Evolutionary conservation across 2,329 filamentous ascomycete species (phyloP).

Genomic region (Xylaria hypoxylon): DNA sequence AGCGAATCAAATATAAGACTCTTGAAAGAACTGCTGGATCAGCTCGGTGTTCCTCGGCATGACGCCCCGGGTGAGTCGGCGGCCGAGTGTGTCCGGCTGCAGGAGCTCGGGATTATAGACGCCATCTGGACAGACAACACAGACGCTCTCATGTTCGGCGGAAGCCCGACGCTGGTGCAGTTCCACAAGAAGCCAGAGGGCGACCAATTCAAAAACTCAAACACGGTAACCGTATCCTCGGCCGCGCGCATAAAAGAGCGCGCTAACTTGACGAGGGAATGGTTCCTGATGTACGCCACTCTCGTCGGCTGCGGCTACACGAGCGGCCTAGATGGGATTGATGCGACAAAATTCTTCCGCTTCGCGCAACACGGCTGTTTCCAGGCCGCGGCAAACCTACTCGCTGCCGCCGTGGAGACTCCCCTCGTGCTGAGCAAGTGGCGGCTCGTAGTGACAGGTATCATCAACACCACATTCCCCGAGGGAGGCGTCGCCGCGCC

Average conservation of each 20-base stretch:
- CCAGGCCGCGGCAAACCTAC: slow-evolving; percentile 37
- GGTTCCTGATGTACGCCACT: slow-evolving; percentile 44
- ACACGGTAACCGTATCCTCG: slow-evolving; percentile 32
- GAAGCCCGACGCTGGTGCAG: slow-evolving; percentile 54
- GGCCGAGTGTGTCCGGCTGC: slow-evolving; percentile 60
- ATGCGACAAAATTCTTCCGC: slow-evolving; percentile 32
- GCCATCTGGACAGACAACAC: slow-evolving; percentile 62
- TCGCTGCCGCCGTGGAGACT: slow-evolving; percentile 31
- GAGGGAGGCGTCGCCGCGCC: slow-evolving; percentile 32
- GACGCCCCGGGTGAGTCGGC: slow-evolving; percentile 61
- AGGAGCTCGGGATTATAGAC: slow-evolving; percentile 58
- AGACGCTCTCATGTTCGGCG: slow-evolving; percentile 61
- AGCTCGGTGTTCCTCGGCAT: slow-evolving; percentile 56
- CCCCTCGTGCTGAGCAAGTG: slow-evolving; percentile 39
- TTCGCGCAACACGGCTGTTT: slow-evolving; percentile 40
- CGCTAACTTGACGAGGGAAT: slow-evolving; percentile 35
- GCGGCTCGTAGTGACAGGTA: slow-evolving; percentile 38
- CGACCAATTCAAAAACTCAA: slow-evolving; percentile 36
- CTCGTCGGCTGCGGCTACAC: slow-evolving; percentile 46
- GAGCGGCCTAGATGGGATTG: slow-evolving; percentile 40
- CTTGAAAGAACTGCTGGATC: slow-evolving; percentile 52
- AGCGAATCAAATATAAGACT: slow-evolving; percentile 52
- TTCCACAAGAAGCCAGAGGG: slow-evolving; percentile 39
- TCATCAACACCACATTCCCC: slow-evolving; percentile 34
- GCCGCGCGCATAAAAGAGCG: slow-evolving; percentile 33